Percentiles rank a stretch among this genome's conserved stretches.
These are phyloP conservation scores for Linum lewisii DNA, from an alignment of 345 rosid genomes.

Conservation along the genomic window DNA sequence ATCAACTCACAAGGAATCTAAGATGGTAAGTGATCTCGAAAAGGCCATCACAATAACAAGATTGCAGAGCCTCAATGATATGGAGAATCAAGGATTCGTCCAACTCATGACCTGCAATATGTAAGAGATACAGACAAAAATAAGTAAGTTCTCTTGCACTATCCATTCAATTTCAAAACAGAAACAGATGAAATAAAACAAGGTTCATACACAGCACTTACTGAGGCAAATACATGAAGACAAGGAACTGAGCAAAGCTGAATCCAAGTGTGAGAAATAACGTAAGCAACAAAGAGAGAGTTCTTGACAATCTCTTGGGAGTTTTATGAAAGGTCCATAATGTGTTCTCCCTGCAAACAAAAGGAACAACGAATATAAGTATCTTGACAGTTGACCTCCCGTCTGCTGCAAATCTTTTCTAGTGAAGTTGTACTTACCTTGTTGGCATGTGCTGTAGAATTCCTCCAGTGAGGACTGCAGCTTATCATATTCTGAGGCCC, in stretches of 20 bases:
- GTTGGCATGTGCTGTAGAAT: slow-evolving; percentile 42
- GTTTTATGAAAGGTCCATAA: slow-evolving; percentile 67
- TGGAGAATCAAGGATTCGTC: slow-evolving; percentile 43
- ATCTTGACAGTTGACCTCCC: neutral
- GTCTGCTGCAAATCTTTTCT: slow-evolving; percentile 2
- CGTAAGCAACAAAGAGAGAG: slow-evolving; percentile 51
- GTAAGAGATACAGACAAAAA: slow-evolving; percentile 5
- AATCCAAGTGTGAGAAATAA: slow-evolving; percentile 49
- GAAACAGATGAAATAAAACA: neutral
- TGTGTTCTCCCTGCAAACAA: slow-evolving; percentile 33
- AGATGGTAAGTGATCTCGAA: slow-evolving; percentile 51
- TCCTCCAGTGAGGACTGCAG: slow-evolving; percentile 35
- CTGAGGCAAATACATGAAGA: slow-evolving; percentile 60
- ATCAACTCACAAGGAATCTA: slow-evolving; percentile 56
- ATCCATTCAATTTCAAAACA: neutral
- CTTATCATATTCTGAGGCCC: slow-evolving; percentile 40
- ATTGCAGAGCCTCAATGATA: slow-evolving; percentile 53
- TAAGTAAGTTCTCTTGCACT: slow-evolving; percentile 2
- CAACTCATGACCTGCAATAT: slow-evolving; percentile 51
- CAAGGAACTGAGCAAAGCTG: slow-evolving; percentile 44
- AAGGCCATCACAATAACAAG: slow-evolving; percentile 52
- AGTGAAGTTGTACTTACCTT: slow-evolving; percentile 31
- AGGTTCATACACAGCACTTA: slow-evolving; percentile 23
- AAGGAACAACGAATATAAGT: slow-evolving; percentile 8
- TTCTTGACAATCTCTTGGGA: slow-evolving; percentile 57